Conservation (phyloP, 2,329 filamentous ascomycete species). For the Trichoderma koningii region DNA sequence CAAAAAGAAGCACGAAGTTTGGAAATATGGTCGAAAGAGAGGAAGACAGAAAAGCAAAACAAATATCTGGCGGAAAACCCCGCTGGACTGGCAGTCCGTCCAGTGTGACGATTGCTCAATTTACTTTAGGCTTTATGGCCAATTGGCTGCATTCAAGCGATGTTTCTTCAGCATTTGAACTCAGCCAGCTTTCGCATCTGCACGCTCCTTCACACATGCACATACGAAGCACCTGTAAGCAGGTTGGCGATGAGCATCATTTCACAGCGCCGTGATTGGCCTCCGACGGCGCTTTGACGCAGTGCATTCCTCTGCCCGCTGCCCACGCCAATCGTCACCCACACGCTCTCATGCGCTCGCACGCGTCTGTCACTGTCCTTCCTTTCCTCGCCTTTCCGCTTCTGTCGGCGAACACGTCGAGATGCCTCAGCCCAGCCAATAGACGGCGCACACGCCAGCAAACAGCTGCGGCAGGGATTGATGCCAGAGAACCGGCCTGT, state of each 20-base stretch:
- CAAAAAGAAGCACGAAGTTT: not conserved
- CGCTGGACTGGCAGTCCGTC: not conserved
- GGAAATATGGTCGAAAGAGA: not conserved
- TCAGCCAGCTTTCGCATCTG: not conserved
- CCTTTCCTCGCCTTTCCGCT: not conserved
- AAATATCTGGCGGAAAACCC: not conserved
- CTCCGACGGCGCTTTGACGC: too few species aligned
- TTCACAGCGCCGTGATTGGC: conserved; percentile 23
- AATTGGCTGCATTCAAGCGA: not conserved
- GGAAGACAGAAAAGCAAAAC: not conserved
- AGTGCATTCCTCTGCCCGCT: not conserved
- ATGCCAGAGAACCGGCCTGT: not conserved
- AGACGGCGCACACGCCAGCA: conserved; percentile 28
- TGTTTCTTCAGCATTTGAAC: not conserved
- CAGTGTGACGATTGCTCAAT: too few species aligned
- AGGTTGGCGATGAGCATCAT: conserved; percentile 9
- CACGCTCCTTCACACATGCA: not conserved
- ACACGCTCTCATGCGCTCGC: too few species aligned
- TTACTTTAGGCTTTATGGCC: not conserved
- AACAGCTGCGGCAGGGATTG: conserved; percentile 24
- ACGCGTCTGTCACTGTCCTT: not conserved
- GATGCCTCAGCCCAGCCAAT: conserved; percentile 26
- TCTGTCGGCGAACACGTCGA: conserved; percentile 21
- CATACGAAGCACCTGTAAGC: not conserved
- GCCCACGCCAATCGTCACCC: not conserved